These are phyloP conservation scores for Lycium barbarum DNA, from an alignment of 257 asterid genomes.

Conservation along the genomic window DNA sequence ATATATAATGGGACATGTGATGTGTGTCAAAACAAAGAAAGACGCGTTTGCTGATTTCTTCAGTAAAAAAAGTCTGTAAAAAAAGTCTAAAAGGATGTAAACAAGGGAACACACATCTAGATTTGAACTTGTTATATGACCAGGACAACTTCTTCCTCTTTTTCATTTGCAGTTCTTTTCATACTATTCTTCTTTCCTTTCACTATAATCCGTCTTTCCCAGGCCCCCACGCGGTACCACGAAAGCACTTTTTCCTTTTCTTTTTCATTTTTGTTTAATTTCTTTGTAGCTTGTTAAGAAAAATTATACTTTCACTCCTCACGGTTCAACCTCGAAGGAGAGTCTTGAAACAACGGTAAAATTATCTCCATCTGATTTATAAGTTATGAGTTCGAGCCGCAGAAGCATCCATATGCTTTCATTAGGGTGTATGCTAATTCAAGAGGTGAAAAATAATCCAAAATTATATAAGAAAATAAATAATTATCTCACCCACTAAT, in stretches of 20 bases:
- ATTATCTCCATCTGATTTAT: too few relatives aligned
- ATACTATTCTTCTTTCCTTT: slow-evolving; percentile 21
- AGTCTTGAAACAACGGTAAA: too few relatives aligned
- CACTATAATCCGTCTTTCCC: not conserved
- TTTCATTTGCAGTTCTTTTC: not conserved
- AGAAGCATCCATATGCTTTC: too few relatives aligned
- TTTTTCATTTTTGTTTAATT: not conserved
- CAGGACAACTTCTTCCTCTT: not conserved
- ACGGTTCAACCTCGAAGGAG: too few relatives aligned
- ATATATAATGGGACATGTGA: slow-evolving; percentile 26
- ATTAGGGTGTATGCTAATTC: too few relatives aligned
- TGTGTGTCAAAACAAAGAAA: slow-evolving; percentile 22
- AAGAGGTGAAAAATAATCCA: too few relatives aligned
- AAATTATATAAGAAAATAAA: too few relatives aligned
- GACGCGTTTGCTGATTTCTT: not conserved
- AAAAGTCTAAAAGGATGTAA: not conserved
- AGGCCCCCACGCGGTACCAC: not conserved
- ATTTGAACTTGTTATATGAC: slow-evolving; percentile 6
- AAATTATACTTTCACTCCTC: too few relatives aligned
- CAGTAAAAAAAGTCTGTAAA: not conserved
- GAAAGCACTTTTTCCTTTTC: not conserved
- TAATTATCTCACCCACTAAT: too few relatives aligned
- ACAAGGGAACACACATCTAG: not conserved
- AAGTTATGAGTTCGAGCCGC: too few relatives aligned
- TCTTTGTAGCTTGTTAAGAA: too few relatives aligned